Base-by-base conservation (phyloP, 2,329 filamentous ascomycete species). In the Exophiala bonariae region DNA sequence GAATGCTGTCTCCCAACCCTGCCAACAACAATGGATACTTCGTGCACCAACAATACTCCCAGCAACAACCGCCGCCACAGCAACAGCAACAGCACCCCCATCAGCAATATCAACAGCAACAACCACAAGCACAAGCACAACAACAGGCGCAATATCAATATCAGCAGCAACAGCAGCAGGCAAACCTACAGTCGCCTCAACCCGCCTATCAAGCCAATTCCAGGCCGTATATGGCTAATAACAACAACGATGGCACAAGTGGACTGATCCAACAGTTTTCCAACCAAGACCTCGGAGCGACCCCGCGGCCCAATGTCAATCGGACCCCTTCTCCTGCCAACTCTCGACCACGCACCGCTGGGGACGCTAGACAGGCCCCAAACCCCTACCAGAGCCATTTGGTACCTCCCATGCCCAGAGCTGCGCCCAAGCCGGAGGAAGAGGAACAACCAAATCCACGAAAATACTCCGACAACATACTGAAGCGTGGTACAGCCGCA, bases 221-320 rank as follows among this genome's bases (percentile, higher is more conserved):
- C 18, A 45, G 58, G 39, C 50, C 47, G 3, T 58, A 59, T 55
- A 69, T 68, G 61, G 71, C 65, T 30, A 78, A 77, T 59, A 68
- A 67, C 73, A 80, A 74, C 65, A 89, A 88, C 62, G 90, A 96
- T 64, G 87, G 86, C 59, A 95, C 92, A 60, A 93, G 89, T 61
- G 91, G 90, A 22, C 80, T 97, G 36, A 90, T 91, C 51, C 89
- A 96, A 66, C 93, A 99, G 68, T 95, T 97, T 69, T 95, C 92
- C 49, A 90, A 96, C 70, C 92, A 97, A 75, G 95, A 96, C 68
- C 79, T 97, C 32, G 86, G 87, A 50, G 82, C 82, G 35, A 83
- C 81, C 34, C 83, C 83, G 50, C 81, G 89, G 57, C 78, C 79
- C 22, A 82, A 83, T 39, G 91, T 90, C 64, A 81, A 77, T 56